Evolutionary conservation across 352 stramenopile genomes (phyloP).

Genomic region (Phytophthora agathidicida): DNA sequence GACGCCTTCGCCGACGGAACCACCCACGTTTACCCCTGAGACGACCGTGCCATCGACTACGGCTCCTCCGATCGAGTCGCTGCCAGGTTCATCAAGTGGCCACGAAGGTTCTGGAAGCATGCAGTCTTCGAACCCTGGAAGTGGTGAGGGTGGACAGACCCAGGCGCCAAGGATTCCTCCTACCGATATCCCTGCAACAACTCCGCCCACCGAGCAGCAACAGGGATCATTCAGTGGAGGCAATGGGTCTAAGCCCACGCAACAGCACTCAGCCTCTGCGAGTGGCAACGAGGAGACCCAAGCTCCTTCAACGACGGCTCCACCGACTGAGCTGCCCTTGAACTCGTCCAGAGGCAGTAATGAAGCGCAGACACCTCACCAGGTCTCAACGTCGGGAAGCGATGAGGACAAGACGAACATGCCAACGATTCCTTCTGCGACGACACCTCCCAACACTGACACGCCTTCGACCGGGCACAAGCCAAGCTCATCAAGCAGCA

Average conservation of each 20-base stretch:
- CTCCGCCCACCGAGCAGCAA: neutral
- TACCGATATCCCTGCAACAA: conserved; percentile 2
- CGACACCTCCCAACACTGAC: no score
- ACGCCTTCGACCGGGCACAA: neutral
- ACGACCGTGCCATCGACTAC: neutral
- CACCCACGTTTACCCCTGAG: neutral
- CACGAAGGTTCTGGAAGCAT: conserved; percentile 1
- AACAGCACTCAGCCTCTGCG: conserved; percentile 8
- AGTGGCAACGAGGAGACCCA: conserved; percentile 1
- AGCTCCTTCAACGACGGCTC: neutral
- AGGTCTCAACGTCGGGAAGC: neutral
- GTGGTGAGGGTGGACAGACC: neutral
- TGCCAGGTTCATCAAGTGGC: neutral
- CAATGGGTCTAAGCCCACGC: neutral
- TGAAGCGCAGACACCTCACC: neutral
- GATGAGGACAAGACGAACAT: neutral
- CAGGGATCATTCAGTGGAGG: neutral
- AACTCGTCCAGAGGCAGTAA: conserved; percentile 2
- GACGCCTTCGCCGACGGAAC: neutral
- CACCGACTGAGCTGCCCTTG: conserved; percentile 1
- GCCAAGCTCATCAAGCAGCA: neutral
- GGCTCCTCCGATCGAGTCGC: neutral
- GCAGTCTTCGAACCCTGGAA: neutral
- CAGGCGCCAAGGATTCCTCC: neutral
- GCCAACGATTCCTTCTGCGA: neutral